Percentiles rank a stretch among this genome's conserved stretches.
Conservation (phyloP, 2,329 filamentous ascomycete species). For the Periglandula ipomoeae region DNA sequence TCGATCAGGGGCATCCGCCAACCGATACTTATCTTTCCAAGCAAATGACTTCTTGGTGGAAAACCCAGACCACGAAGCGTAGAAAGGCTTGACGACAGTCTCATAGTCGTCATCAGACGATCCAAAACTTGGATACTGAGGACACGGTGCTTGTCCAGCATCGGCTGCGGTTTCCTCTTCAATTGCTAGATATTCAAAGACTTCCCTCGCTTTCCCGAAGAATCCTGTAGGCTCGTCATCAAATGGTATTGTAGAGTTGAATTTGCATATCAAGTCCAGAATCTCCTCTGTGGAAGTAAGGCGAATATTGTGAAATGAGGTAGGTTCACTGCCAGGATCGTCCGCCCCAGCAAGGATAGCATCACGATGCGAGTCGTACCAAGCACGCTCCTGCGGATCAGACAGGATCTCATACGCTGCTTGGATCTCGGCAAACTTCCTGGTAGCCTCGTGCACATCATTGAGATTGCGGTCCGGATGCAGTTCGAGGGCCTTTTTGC, state of each 20-base stretch:
- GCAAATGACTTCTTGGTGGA: conserved; percentile 76
- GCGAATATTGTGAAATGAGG: conserved; percentile 58
- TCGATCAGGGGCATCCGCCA: conserved; percentile 81
- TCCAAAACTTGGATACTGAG: conserved; percentile 77
- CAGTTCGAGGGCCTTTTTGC: conserved; percentile 80
- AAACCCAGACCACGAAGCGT: conserved; percentile 71
- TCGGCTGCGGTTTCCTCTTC: conserved; percentile 73
- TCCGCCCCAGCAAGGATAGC: conserved; percentile 67
- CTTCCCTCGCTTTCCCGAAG: conserved; percentile 67
- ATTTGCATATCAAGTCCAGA: conserved; percentile 66
- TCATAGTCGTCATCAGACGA: conserved; percentile 66
- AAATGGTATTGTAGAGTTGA: conserved; percentile 70
- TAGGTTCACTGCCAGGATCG: conserved; percentile 36
- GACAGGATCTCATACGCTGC: conserved; percentile 93
- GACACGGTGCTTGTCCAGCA: conserved; percentile 50
- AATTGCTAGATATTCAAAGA: conserved; percentile 68
- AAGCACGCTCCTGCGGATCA: conserved; percentile 88
- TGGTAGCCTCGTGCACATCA: conserved; percentile 74
- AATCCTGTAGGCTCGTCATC: conserved; percentile 75
- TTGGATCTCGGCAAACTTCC: conserved; percentile 83
- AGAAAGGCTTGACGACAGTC: conserved; percentile 70
- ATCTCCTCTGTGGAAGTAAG: conserved; percentile 78
- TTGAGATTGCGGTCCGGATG: conserved; percentile 92
- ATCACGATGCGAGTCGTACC: conserved; percentile 93
- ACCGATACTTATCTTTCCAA: conserved; percentile 80